Evolutionary conservation across 768 basidiomycete species (phyloP), one percentile per base, ranked within the genome.

Genomic region (Pleurotus platypus): DNA sequence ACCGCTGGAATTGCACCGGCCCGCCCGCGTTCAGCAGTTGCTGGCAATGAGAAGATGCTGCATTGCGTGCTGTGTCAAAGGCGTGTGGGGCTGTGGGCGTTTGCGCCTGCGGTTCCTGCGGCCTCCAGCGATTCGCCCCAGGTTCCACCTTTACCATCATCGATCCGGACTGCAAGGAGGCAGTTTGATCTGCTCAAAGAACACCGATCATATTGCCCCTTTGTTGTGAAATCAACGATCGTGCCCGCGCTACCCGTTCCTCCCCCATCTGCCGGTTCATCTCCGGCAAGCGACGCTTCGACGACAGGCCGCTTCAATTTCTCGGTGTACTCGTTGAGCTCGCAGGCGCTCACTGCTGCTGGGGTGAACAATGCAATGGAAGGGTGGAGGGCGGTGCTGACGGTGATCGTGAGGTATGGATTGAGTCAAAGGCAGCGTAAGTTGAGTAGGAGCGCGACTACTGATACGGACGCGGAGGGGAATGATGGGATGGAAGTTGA

Each of bases 201-300:
- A 68, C 92, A 93, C 66, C 80, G 91, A 24, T 87, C 89, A 2
- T 91, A 89, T 62, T 93, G 92, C 62, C 91, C 91, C n/a, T 93
- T 91, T 60, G 81, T 90, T 26, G 84, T 87, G 37, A 79, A 81
- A 12, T 89, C 88, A 5, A 90, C 87, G 2, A 64, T 75, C 2
- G 74, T 90, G 9, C 87, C 87, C 3, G 80, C 83, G 2, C 67
- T 84, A 7, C 78, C 83, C 9, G 65, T 74, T 16, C 71, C 72
- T 39, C 60, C 66, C 0, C 57, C 63, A 4, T 61, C 70, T 16
- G 60, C 64, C 27, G 43, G 12, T 58, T 60, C 27, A 50, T 27
- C 50, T 35, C 60, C 62, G 15, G 50, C 62, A 11, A 42, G 61
- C 16, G 53, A 56, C 8, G 47, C 56, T 37, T 58, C 64, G 6